Percentiles rank a stretch among this genome's conserved stretches.
Evolutionary conservation across 2,329 filamentous ascomycete species (phyloP).

Genomic region (Colletotrichum acutatum): DNA sequence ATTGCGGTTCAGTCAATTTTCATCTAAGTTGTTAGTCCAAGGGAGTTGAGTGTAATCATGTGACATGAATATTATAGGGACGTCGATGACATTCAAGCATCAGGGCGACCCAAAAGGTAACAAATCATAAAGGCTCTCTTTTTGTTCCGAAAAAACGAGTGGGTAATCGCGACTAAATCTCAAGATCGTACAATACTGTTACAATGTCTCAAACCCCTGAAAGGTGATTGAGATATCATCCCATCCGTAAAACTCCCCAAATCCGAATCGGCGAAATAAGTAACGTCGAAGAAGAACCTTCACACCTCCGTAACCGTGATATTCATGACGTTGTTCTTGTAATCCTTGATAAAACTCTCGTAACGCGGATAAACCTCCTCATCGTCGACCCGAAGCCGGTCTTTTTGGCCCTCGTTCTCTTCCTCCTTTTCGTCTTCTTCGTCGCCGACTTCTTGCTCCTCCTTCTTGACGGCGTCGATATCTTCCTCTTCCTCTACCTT

Average conservation of each 20-base stretch:
- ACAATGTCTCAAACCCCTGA: neutral
- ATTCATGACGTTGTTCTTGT: constrained; percentile 28
- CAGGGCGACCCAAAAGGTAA: neutral
- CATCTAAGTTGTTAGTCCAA: neutral
- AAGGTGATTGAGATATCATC: neutral
- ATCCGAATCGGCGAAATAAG: neutral
- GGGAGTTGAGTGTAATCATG: neutral
- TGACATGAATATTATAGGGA: neutral
- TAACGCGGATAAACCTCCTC: constrained; percentile 25
- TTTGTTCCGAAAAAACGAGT: neutral
- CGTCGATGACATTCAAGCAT: neutral
- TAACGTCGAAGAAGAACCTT: neutral
- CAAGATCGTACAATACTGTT: neutral
- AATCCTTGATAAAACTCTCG: constrained; percentile 34
- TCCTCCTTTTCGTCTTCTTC: neutral
- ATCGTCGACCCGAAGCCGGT: neutral
- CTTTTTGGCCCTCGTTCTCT: neutral
- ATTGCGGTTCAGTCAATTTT: no score
- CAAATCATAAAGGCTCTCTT: neutral
- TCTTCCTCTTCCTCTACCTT: neutral
- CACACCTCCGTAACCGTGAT: constrained; percentile 21
- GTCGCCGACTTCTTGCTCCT: neutral
- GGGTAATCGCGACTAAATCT: constrained; percentile 3
- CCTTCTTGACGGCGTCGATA: neutral
- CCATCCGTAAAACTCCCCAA: neutral